Percentiles rank a stretch among this genome's conserved stretches.
Evolutionary conservation across 768 basidiomycete genomes (phyloP).

Genomic region (Tulasnella sp.): DNA sequence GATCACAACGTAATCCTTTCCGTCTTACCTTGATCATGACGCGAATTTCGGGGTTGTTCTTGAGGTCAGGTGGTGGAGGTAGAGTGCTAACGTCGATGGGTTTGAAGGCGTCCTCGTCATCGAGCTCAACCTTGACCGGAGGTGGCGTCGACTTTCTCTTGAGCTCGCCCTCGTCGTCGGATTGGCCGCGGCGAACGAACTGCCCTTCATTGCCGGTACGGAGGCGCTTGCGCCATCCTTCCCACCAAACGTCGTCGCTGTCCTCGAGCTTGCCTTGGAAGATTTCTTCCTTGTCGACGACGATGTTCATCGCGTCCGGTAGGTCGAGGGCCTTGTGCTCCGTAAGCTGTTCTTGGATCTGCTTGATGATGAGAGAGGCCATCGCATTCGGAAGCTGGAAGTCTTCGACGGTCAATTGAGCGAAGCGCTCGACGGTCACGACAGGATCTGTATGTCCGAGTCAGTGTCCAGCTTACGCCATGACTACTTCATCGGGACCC

Average conservation of each 20-base stretch:
- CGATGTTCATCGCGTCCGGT: constrained; percentile 22
- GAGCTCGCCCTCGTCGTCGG: constrained; percentile 31
- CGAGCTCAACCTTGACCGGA: constrained; percentile 28
- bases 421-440: constrained; percentile 85
- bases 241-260: constrained; percentile 61
- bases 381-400: constrained; percentile 67
- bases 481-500: constrained; percentile 33
- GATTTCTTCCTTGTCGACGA: constrained; percentile 30
- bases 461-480: neutral
- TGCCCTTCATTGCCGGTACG: constrained; percentile 38
- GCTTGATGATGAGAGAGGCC: constrained; percentile 63
- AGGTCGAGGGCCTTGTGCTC: constrained; percentile 68
- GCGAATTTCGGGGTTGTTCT: constrained; percentile 67
- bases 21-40: constrained; percentile 80
- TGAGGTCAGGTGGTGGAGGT: constrained; percentile 52
- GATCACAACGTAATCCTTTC: neutral
- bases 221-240: constrained; percentile 59
- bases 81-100: constrained; percentile 31
- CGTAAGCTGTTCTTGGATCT: constrained; percentile 83
- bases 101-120: constrained; percentile 30
- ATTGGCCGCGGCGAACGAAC: constrained; percentile 32
- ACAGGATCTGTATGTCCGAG: constrained; percentile 63
- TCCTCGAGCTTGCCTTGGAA: constrained; percentile 46
- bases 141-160: constrained; percentile 31
- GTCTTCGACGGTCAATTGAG: constrained; percentile 86